These are phyloP conservation scores for Ambrosia artemisiifolia DNA, from an alignment of 129 eudicot genomes.

Conservation along the genomic window DNA sequence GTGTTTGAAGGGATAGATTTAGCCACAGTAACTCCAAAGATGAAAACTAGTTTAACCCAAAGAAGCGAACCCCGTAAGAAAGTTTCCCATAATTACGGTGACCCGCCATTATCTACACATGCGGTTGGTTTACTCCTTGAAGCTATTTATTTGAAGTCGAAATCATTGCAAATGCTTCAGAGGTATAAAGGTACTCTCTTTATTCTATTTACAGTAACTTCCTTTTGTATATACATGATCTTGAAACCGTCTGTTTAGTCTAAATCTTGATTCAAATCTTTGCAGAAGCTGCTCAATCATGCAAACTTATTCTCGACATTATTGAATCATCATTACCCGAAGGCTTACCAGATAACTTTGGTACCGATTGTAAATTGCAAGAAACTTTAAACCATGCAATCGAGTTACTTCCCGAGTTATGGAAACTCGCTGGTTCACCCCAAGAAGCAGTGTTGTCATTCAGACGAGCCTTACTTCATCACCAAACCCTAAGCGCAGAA, in stretches of 20 bases:
- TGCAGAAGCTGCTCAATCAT: conserved; percentile 96
- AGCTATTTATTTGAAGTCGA: conserved; percentile 71
- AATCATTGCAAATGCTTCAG: conserved; percentile 80
- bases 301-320: conserved; percentile 81
- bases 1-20: conserved; percentile 95
- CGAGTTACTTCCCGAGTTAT: conserved; percentile 88
- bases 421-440: conserved; percentile 85
- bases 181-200: conserved; percentile 63
- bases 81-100: conserved; percentile 37
- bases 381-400: conserved; percentile 78
- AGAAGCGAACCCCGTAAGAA: conserved; percentile 53
- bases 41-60: conserved; percentile 55
- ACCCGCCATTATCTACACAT: conserved; percentile 61
- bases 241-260: neutral
- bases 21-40: conserved; percentile 63
- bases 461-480: conserved; percentile 79
- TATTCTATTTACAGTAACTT: conserved; percentile 5
- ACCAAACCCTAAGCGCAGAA: conserved; percentile 63
- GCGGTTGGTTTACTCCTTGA: conserved; percentile 73
- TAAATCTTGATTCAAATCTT: conserved; percentile 24
- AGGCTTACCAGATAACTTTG: conserved; percentile 84
- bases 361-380: conserved; percentile 83
- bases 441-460: conserved; percentile 70
- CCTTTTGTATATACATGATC: neutral
- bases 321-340: conserved; percentile 90